These are phyloP conservation scores for Clathrospora elynae DNA, from an alignment of 2,329 filamentous ascomycete species.

Conservation along the genomic window DNA sequence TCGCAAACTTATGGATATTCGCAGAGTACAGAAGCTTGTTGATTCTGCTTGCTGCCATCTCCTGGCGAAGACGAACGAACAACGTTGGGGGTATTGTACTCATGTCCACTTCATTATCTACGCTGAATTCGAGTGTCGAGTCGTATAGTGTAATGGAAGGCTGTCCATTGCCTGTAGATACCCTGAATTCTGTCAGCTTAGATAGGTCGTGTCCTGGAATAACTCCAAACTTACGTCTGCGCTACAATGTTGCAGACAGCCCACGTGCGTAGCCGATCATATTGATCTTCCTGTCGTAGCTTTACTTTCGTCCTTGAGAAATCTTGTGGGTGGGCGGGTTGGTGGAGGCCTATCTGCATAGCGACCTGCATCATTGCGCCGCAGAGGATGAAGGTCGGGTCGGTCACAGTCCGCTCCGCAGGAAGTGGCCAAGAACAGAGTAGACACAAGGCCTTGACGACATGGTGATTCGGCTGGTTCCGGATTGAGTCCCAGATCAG, in stretches of 20 bases:
- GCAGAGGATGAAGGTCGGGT: conserved; percentile 80
- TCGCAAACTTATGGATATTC: conserved; percentile 39
- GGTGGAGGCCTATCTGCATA: conserved; percentile 80
- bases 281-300: conserved; percentile 76
- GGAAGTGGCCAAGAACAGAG: conserved; percentile 83
- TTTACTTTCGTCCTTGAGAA: conserved; percentile 78
- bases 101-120: conserved; percentile 47
- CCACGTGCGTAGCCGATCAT: conserved; percentile 80
- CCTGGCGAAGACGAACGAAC: conserved; percentile 46
- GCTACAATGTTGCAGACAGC: conserved; percentile 84
- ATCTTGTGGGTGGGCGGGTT: conserved; percentile 80
- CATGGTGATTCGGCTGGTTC: conserved; percentile 77
- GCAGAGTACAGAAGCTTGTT: conserved; percentile 46
- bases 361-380: conserved; percentile 88
- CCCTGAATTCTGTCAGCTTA: conserved; percentile 50
- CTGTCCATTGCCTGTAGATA: conserved; percentile 83
- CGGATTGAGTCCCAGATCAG: conserved; percentile 79
- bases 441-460: conserved; percentile 80
- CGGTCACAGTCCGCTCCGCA: conserved; percentile 77
- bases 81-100: conserved; percentile 43
- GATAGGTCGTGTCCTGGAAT: conserved; percentile 4
- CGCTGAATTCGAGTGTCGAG: conserved; percentile 64
- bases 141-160: conserved; percentile 78
- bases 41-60: conserved; percentile 48
- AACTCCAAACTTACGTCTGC: conserved; percentile 60